Conservation (phyloP, 202 grass and related monocot genomes). For the Alloteropsis angusta region DNA sequence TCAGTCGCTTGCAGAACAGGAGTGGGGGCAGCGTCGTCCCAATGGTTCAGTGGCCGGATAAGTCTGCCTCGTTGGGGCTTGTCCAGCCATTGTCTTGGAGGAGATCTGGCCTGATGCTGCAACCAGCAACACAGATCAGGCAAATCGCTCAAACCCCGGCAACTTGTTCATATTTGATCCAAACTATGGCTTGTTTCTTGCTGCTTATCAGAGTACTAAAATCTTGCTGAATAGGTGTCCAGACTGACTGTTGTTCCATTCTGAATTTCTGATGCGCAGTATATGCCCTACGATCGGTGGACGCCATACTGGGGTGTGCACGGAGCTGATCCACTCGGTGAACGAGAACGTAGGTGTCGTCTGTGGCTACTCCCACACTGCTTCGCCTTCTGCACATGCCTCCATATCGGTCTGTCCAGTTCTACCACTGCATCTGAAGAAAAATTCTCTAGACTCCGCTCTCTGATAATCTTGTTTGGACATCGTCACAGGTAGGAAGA, state of each 20-base stretch:
- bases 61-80: conserved; percentile 38
- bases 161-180: background rate
- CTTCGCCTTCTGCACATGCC: conserved; percentile 42
- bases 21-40: conserved; percentile 40
- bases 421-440: background rate
- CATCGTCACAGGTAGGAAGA: conserved; percentile 40
- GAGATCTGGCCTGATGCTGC: conserved; percentile 45
- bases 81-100: conserved; percentile 50
- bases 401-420: conserved; percentile 43
- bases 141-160: background rate
- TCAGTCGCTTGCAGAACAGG: conserved; percentile 43
- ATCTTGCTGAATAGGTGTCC: background rate
- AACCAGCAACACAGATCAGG: conserved; percentile 49
- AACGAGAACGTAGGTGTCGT: conserved; percentile 34
- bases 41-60: conserved; percentile 55
- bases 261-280: conserved; percentile 11
- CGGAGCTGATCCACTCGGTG: conserved; percentile 39
- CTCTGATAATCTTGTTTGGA: background rate
- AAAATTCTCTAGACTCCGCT: background rate
- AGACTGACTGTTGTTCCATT: background rate
- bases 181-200: background rate
- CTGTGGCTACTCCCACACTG: conserved; percentile 39
- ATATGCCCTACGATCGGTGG: conserved; percentile 56
- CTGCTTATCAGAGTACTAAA: background rate
- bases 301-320: conserved; percentile 34